Conservation (phyloP, 108 stramenopile genomes). For the Nitzschia sp. region DNA sequence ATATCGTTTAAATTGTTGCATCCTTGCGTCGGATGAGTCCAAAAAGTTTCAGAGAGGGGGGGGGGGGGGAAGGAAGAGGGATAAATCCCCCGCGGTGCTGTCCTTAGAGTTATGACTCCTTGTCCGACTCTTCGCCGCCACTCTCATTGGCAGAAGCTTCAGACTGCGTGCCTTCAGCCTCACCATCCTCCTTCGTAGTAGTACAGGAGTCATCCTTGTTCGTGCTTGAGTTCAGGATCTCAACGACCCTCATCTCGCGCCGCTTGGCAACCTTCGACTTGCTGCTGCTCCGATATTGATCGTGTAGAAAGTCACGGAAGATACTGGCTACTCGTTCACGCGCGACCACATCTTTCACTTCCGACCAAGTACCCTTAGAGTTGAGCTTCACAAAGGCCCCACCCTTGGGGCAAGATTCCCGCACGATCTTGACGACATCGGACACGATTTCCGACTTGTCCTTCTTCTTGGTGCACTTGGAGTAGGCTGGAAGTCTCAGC, state of each 20-base stretch:
- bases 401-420: conserved; percentile 15
- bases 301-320: conserved; percentile 30
- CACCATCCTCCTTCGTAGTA: background rate
- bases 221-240: background rate
- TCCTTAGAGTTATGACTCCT: background rate
- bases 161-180: conserved; percentile 1
- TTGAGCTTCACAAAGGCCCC: conserved; percentile 27
- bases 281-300: conserved; percentile 29
- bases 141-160: background rate
- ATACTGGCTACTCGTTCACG: conserved; percentile 17
- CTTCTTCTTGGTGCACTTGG: conserved; percentile 19
- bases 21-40: no score
- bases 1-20: no score
- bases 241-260: conserved; percentile 14
- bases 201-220: no score
- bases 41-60: no score
- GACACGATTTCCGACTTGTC: conserved; percentile 13
- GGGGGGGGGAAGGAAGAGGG: conserved; percentile 20
- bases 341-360: conserved; percentile 12
- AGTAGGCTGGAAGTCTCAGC: conserved; percentile 15
- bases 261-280: conserved; percentile 27
- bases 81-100: no score
- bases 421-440: conserved; percentile 5
- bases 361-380: conserved; percentile 8
- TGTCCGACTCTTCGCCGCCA: background rate